phyloP scores from a whole-genome alignment of 768 basidiomycete genomes.

The Piloderma croceum region DNA sequence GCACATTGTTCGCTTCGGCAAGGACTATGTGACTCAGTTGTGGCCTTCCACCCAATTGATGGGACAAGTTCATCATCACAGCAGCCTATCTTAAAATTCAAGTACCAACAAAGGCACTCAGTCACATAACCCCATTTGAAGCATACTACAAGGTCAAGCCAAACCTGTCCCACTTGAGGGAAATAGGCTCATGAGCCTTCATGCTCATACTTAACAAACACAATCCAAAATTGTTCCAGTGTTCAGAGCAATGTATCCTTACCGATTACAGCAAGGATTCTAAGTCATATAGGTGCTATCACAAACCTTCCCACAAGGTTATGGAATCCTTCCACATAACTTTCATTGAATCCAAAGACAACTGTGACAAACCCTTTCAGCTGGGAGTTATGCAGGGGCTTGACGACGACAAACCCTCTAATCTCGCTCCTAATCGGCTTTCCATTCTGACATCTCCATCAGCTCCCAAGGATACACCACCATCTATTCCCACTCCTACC shows the following conservation, averaged over 20 bases:
- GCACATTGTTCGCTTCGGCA: conserved; percentile 27
- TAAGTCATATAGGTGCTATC: conserved; percentile 12
- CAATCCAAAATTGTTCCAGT: too few species aligned
- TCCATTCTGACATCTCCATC: too few species aligned
- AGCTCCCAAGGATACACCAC: too few species aligned
- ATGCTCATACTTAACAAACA: conserved; percentile 28
- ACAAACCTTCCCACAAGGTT: conserved; percentile 6
- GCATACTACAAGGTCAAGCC: conserved; percentile 6
- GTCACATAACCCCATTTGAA: conserved; percentile 13
- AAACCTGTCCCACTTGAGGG: conserved; percentile 23
- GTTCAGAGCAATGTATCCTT: conserved; percentile 4
- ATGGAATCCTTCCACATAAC: conserved; percentile 15
- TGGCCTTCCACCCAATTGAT: conserved; percentile 21
- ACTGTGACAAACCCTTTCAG: too few species aligned
- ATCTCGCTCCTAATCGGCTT: too few species aligned
- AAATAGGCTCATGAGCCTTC: conserved; percentile 26
- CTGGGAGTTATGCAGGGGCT: too few species aligned
- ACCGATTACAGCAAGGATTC: conserved; percentile 9
- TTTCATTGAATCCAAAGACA: conserved; percentile 17
- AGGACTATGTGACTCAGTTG: conserved; percentile 24
- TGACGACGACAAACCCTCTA: too few species aligned
- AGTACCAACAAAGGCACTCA: conserved; percentile 17
- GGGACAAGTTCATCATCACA: conserved; percentile 31
- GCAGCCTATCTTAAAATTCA: conserved; percentile 21
- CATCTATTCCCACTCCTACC: too few species aligned